A percentile compares a stretch with the other conserved stretches of the same genome.
Conservation (phyloP, 441 rosid species). For the Melastoma candidum region DNA sequence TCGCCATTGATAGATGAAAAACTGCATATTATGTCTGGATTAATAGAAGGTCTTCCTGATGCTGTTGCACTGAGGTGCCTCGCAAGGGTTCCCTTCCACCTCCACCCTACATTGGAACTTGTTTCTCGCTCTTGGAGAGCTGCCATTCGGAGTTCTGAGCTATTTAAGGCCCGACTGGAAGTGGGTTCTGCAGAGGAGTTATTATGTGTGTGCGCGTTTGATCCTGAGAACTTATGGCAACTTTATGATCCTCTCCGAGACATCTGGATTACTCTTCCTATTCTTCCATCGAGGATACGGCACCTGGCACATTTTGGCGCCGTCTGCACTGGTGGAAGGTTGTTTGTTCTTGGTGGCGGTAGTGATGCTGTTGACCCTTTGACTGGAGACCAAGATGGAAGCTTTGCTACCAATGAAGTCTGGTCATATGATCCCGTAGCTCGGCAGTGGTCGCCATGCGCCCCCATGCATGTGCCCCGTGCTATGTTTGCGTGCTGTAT, state of each 20-base stretch:
- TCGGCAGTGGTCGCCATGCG: slow-evolving; percentile 51
- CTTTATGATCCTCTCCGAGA: slow-evolving; percentile 70
- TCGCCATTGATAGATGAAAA: slow-evolving; percentile 22
- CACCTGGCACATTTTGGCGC: slow-evolving; percentile 85
- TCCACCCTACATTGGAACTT: slow-evolving; percentile 63
- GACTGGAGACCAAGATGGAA: slow-evolving; percentile 95
- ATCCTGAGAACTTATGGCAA: slow-evolving; percentile 94
- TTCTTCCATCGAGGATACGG: slow-evolving; percentile 76
- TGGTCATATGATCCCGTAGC: slow-evolving; percentile 77
- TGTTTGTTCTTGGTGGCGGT: slow-evolving; percentile 89
- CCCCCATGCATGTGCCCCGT: slow-evolving; percentile 84
- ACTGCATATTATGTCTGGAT: slow-evolving; percentile 57
- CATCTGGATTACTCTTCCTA: slow-evolving; percentile 82
- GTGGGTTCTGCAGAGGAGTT: slow-evolving; percentile 59
- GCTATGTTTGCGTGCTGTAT: slow-evolving; percentile 95
- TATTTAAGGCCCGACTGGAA: slow-evolving; percentile 65
- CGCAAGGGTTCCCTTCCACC: slow-evolving; percentile 69
- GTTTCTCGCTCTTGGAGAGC: slow-evolving; percentile 87
- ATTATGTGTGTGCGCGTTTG: slow-evolving; percentile 74
- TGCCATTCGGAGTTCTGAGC: slow-evolving; percentile 60
- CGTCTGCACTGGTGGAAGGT: slow-evolving; percentile 50
- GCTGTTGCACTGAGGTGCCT: slow-evolving; percentile 87
- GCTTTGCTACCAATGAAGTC: slow-evolving; percentile 84
- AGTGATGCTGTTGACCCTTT: slow-evolving; percentile 86
- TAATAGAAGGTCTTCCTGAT: slow-evolving; percentile 88